phyloP scores from a whole-genome alignment of 176 grass and related monocot genomes.

The Neostapfia colusana region DNA sequence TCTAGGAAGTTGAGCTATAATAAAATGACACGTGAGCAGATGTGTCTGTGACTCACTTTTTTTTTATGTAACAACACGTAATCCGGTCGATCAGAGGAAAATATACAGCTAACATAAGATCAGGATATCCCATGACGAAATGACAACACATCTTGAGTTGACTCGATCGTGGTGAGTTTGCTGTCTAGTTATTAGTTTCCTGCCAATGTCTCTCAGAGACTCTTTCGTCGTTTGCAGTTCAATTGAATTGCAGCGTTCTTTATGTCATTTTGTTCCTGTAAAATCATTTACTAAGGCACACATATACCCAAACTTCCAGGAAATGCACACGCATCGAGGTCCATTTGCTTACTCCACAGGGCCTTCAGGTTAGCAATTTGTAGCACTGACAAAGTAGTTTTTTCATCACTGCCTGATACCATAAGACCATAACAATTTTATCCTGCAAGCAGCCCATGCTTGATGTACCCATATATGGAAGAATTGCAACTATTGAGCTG shows the following conservation, averaged over 20 bases:
- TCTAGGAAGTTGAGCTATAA: neutral
- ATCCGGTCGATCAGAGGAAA: neutral
- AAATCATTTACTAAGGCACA: slow-evolving; percentile 15
- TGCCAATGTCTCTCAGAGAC: neutral
- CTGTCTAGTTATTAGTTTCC: neutral
- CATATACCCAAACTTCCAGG: slow-evolving; percentile 45
- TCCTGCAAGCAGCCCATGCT: slow-evolving; percentile 77
- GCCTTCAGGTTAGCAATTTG: slow-evolving; percentile 65
- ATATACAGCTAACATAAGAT: neutral
- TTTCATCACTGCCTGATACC: neutral
- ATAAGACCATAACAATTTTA: neutral
- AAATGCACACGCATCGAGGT: slow-evolving; percentile 98
- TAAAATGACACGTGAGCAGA: neutral
- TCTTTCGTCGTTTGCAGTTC: neutral
- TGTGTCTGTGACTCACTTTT: neutral
- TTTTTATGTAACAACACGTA: neutral
- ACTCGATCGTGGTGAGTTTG: neutral
- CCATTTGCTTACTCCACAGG: slow-evolving; percentile 92
- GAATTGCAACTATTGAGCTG: slow-evolving; percentile 88
- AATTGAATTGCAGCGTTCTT: neutral
- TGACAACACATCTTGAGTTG: neutral
- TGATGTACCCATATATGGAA: slow-evolving; percentile 97
- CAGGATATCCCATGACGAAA: neutral
- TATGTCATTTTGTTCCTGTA: neutral
- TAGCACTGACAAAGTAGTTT: neutral